These are phyloP conservation scores for Eutypa lata DNA, from an alignment of 2,329 filamentous ascomycete species.

Conservation along the genomic window DNA sequence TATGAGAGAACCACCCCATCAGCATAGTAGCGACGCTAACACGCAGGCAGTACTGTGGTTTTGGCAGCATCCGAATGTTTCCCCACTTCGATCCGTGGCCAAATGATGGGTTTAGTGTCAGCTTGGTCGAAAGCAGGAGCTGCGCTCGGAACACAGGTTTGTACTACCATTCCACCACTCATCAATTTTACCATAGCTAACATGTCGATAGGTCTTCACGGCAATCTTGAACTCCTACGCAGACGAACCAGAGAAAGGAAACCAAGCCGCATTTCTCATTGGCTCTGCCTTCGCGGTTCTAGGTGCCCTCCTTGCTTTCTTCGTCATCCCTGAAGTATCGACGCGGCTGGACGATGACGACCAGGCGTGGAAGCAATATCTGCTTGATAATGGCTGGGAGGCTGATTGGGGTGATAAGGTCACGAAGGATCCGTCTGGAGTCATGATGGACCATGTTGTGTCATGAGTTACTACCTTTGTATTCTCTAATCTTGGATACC, in stretches of 20 bases:
- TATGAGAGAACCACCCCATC: conserved; percentile 8
- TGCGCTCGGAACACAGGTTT: conserved; percentile 42
- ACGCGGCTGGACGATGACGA: conserved; percentile 42
- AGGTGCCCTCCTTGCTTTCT: conserved; percentile 41
- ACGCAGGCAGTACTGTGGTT: conserved; percentile 30
- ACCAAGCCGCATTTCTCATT: conserved; percentile 49
- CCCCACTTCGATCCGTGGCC: conserved; percentile 46
- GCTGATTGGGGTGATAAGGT: conserved; percentile 30
- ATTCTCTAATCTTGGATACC: too few species aligned
- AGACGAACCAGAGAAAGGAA: conserved; percentile 37
- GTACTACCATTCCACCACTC: too few species aligned
- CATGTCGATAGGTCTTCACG: conserved; percentile 36
- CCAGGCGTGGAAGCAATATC: conserved; percentile 39
- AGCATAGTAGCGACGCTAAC: not conserved
- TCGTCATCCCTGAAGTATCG: conserved; percentile 43
- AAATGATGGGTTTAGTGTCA: conserved; percentile 45
- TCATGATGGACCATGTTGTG: conserved; percentile 12
- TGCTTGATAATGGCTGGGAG: conserved; percentile 40
- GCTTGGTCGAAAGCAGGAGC: conserved; percentile 48
- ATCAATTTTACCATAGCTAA: not conserved
- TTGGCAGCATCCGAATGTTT: conserved; percentile 44
- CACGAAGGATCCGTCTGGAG: conserved; percentile 25
- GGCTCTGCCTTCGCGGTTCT: conserved; percentile 45
- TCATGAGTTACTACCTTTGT: conserved; percentile 4
- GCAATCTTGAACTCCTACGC: conserved; percentile 45